These are phyloP conservation scores for Pyrenochaeta sp. DNA, from an alignment of 2,329 filamentous ascomycete genomes.

Conservation along the genomic window DNA sequence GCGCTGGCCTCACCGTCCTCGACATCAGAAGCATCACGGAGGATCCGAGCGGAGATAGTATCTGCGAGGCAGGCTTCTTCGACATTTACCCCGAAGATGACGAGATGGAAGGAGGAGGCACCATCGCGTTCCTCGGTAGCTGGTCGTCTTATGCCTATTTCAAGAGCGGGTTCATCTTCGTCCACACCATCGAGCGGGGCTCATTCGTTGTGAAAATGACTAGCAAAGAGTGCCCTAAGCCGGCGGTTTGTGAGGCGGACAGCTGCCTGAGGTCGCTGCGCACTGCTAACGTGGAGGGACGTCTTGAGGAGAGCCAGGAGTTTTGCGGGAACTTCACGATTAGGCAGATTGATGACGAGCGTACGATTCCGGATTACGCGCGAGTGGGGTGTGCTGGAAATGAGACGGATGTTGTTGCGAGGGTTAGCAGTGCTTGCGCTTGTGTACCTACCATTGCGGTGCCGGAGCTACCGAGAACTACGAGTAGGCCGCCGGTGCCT, in stretches of 20 bases:
- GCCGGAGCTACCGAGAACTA: constrained; percentile 34
- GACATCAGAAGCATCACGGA: constrained; percentile 49
- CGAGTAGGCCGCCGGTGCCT: constrained; percentile 31
- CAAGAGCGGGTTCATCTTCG: constrained; percentile 45
- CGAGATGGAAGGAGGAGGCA: constrained; percentile 42
- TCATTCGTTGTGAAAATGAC: constrained; percentile 44
- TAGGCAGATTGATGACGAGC: constrained; percentile 24
- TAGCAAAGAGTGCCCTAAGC: constrained; percentile 29
- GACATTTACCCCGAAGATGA: constrained; percentile 54
- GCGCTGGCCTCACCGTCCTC: constrained; percentile 47
- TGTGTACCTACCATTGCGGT: constrained; percentile 34
- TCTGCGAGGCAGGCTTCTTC: constrained; percentile 53
- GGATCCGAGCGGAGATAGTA: constrained; percentile 44
- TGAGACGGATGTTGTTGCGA: constrained; percentile 20
- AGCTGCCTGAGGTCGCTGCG: constrained; percentile 25
- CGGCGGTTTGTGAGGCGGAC: constrained; percentile 30
- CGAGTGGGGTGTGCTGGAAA: constrained; percentile 21
- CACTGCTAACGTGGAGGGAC: constrained; percentile 29
- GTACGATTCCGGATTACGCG: constrained; percentile 27
- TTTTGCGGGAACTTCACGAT: constrained; percentile 30
- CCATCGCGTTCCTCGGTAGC: constrained; percentile 50
- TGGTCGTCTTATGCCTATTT: constrained; percentile 51
- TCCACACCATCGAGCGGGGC: constrained; percentile 49
- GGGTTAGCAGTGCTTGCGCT: constrained; percentile 35
- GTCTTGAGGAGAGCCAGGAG: constrained; percentile 22